Evolutionary conservation across 441 rosid genomes (phyloP).

Genomic region (Pelargonium australe): DNA sequence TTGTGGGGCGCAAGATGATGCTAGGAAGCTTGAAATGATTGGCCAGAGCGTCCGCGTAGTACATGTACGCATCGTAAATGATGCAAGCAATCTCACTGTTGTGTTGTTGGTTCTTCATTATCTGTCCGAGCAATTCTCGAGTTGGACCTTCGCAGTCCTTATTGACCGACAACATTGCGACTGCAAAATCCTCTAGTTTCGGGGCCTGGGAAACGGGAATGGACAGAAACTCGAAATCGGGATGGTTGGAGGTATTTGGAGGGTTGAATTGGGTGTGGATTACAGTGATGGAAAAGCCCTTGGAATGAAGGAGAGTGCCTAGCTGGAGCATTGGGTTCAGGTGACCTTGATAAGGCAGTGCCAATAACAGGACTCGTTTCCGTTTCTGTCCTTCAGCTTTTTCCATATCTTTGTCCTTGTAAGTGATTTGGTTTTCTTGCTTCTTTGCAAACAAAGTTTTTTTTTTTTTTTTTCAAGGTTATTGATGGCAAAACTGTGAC

Average conservation of each 20-base stretch:
- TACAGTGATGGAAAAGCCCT: conserved; percentile 29
- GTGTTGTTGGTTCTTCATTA: conserved; percentile 3
- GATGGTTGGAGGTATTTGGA: conserved; percentile 23
- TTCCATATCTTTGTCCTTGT: too few species aligned
- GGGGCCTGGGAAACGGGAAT: too few species aligned
- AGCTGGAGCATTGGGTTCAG: conserved; percentile 38
- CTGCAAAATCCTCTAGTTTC: background rate
- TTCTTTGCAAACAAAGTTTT: too few species aligned
- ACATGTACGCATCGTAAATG: conserved; percentile 28
- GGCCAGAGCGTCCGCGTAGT: conserved; percentile 26
- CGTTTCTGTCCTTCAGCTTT: too few species aligned
- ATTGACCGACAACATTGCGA: background rate
- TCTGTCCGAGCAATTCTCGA: background rate
- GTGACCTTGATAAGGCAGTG: conserved; percentile 37
- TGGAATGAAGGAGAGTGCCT: conserved; percentile 26
- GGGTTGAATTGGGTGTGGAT: conserved; percentile 24
- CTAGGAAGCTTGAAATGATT: conserved; percentile 20
- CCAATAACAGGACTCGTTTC: conserved; percentile 20
- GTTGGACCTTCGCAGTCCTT: conserved; percentile 7
- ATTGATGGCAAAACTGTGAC: too few species aligned
- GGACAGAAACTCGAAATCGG: conserved; percentile 18
- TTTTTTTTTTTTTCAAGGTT: too few species aligned
- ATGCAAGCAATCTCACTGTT: conserved; percentile 15
- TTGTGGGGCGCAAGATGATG: conserved; percentile 20
- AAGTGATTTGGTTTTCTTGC: too few species aligned